Base-by-base conservation (phyloP, 2,329 filamentous ascomycete genomes). In the Aspergillus intermedius region DNA sequence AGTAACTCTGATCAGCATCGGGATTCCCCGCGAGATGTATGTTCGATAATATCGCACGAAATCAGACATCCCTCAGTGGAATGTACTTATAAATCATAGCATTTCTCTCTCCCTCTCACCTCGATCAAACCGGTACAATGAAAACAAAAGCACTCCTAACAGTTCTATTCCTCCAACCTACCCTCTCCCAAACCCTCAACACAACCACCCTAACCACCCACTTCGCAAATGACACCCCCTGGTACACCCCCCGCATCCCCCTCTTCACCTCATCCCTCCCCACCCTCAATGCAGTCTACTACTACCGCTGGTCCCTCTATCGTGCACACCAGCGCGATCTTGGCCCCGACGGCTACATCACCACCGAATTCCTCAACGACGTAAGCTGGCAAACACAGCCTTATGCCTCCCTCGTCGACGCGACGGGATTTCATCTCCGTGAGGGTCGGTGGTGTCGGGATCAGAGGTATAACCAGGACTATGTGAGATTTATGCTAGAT, bases 371-470 rank as follows among this genome's bases (percentile, higher is more conserved):
- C 30, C 61, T 74, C 9, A 64, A 72, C 50, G 69, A 74, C 42
- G 72, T 74, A 1, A 44, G 65, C 30, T 75, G 71, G 71, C 56
- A 58, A 22, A 64, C 67, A 0, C 57, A 63, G 32, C 72, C 72
- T 0, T 74, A 65, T 58, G 72, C 69, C 1, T 66, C 70, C 4
- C 50, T 75, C 35, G 74, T 73, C 45, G 70, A 74, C 53, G 72
- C 72, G 1, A 69, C 72, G 1, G 71, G 67, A 3, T 74, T 74
- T 32, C 71, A 74, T 51, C 54, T 75, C 4, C 63, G 66, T 5
- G 72, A 74, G 50, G 72, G 70, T 0, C 62, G 71, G n/a, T 75
- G 71, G 72, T 64, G 63, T 25, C 67, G 71, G 34, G 71, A 75
- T 52, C 65, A 71, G 22, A 66, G 71, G 1, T 74, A 70, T 53